phyloP scores from a whole-genome alignment of 495 filamentous ascomycete genomes.

The Lasiosphaeris hirsuta region DNA sequence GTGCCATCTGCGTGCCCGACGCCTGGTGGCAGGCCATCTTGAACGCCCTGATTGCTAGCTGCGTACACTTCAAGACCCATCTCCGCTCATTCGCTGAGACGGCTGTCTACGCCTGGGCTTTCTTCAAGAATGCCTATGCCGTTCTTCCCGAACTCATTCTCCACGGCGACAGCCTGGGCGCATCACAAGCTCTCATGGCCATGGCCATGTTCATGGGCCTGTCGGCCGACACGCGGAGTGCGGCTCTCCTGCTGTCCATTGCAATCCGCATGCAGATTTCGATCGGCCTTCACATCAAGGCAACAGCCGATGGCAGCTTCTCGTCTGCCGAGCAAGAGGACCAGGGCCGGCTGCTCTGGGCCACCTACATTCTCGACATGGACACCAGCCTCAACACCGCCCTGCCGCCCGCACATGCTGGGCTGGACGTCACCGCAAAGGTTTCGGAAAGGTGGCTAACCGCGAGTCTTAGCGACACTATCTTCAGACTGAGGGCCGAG shows the following conservation, averaged over 20 bases:
- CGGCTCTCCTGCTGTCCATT: too few relatives aligned
- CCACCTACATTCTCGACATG: conserved; percentile 5
- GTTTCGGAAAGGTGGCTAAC: not conserved
- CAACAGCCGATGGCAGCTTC: not conserved
- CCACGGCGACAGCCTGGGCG: not conserved
- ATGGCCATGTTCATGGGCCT: not conserved
- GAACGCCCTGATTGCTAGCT: conserved; percentile 1
- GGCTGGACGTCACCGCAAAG: not conserved
- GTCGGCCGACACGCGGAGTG: too few relatives aligned
- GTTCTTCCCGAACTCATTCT: conserved; percentile 9
- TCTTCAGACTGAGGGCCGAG: not conserved
- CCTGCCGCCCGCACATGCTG: not conserved
- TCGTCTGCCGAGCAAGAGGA: not conserved
- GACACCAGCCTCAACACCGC: conserved; percentile 1
- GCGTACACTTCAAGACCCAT: not conserved
- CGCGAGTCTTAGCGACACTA: not conserved
- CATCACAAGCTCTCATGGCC: not conserved
- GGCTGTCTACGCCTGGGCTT: not conserved
- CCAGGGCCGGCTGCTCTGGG: not conserved
- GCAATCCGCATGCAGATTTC: too few relatives aligned
- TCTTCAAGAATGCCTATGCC: conserved; percentile 9
- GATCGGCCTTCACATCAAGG: too few relatives aligned
- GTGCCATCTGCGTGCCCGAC: not conserved
- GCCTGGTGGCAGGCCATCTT: conserved; percentile 2
- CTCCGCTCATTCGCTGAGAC: not conserved